phyloP scores from a whole-genome alignment of 257 asterid genomes.

The Gynochthodes officinalis region DNA sequence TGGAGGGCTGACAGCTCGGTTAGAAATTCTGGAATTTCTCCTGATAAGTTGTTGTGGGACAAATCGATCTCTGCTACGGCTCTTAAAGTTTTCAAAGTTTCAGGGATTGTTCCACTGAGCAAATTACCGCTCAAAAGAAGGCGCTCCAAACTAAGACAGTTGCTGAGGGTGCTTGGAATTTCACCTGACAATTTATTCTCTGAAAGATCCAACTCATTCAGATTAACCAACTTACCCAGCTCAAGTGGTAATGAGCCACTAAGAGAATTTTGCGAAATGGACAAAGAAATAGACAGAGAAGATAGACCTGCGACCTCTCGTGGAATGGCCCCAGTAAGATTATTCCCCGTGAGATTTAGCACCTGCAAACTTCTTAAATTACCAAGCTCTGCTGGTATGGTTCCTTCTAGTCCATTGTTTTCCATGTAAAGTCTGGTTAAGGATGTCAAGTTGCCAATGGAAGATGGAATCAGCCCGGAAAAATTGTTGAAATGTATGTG shows the following conservation, averaged over 20 bases:
- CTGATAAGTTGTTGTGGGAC: slow-evolving; percentile 23
- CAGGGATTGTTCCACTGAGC: slow-evolving; percentile 26
- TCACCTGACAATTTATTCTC: slow-evolving; percentile 26
- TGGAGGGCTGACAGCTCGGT: slow-evolving; percentile 21
- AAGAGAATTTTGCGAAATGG: slow-evolving; percentile 14
- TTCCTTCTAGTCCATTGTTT: slow-evolving; percentile 22
- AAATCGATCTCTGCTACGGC: slow-evolving; percentile 18
- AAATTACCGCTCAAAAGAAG: slow-evolving; percentile 10
- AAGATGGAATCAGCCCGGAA: slow-evolving; percentile 19
- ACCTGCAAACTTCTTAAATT: slow-evolving; percentile 11
- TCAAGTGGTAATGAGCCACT: slow-evolving; percentile 19
- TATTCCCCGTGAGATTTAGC: slow-evolving; percentile 19
- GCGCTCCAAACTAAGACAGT: slow-evolving; percentile 20
- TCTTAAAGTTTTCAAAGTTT: slow-evolving; percentile 13
- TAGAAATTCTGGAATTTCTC: slow-evolving; percentile 21
- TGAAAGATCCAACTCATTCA: slow-evolving; percentile 20
- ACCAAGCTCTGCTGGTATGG: slow-evolving; percentile 21
- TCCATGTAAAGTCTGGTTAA: slow-evolving; percentile 15
- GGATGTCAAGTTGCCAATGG: slow-evolving; percentile 20
- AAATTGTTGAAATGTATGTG: slow-evolving; percentile 13
- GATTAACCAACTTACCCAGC: slow-evolving; percentile 19
- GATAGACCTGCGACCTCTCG: slow-evolving; percentile 11
- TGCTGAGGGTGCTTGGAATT: slow-evolving; percentile 25
- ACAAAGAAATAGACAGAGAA: slow-evolving; percentile 15
- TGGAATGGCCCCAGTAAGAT: slow-evolving; percentile 24